Evolutionary conservation across 345 rosid genomes (phyloP), one percentile per base, ranked within the genome.

Genomic region (Aquilaria sinensis): DNA sequence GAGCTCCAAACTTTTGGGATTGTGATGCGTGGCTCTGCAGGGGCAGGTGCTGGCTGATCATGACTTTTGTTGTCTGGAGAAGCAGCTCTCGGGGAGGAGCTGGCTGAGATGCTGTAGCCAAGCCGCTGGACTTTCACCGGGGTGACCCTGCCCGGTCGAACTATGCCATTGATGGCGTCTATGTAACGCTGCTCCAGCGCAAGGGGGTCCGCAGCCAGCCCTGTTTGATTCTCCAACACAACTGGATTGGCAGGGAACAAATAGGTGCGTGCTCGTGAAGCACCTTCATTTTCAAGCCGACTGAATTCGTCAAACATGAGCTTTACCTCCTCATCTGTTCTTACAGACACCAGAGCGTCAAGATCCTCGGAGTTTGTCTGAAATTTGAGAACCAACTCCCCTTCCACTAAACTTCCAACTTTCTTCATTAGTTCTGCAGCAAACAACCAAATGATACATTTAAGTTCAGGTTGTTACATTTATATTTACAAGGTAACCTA

Each of bases 1-100:
- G 91, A 82, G 67, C 98, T 92, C 1, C 60, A 76, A n/a, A 89
- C 96, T 75, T 56, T 87, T 63, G 68, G 87, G 85, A 92, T 64
- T 0, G 75, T 62, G 69, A 64, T 70, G 60, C 76, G 63, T 1
- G 23, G 70, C 6, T 92, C 94, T 5, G 51, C 61, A 23, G 65
- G 50, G 46, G 47, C 6, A 15, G 69, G 12, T 37, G 43, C 5
- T 37, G 7, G 43, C 7, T 37, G 43, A 47, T 81, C 83, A 1
- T 49, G 45, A 14, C 47, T 34, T 62, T 46, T 65, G 50, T 77
- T 66, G 32, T 92, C 89, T 0, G 90, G 95, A 57, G 98, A 81
- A 16, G 60, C 55, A 1, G 82, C 74, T 57, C 72, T 79, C 0
- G 96, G 96, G 37, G 96, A 87, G 12, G 92, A 72, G 55, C 79